Base-by-base conservation (phyloP, 208 protist genomes). In the Trypanosoma rangeli region DNA sequence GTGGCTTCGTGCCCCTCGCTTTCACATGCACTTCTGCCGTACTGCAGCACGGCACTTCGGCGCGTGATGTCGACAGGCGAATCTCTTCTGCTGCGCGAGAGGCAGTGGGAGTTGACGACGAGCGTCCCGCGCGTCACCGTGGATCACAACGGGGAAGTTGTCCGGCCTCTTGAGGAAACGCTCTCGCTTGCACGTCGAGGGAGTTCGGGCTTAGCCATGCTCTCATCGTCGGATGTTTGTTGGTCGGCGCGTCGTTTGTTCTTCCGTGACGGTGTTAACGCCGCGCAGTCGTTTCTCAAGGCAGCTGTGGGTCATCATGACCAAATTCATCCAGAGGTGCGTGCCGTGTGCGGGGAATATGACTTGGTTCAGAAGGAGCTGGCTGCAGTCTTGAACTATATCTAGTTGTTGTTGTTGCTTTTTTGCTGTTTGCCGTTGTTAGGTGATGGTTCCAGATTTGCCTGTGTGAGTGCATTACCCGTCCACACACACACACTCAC, bases 281-380 rank as follows among this genome's bases (percentile, higher is more conserved):
- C 71, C 22, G 37, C 49, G 24, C 18, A 20, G 7, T 28, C 52
- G 1, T 82, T 90, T 54, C 56, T 80, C 42, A 68, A 69, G 57
- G 68, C 33, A 13, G 5, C 44, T 22, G 44, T 29, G 20, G 66
- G 74, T 24, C 58, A 69, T 46, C 68, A 70, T 29, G 54, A 13
- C 46, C 44, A 39, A 60, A 1, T 9, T 31, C n/a, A 22, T 54
- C 33, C 31, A n/a, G 61, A 77, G 35, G 54, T 77, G 10, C 10
- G 24, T 29, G 24, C 60, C 29, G 49, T 85, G 22, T 70, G 68
- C 46, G 69, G 52, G 31, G 78, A 82, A 35, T 63, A 79, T 59
- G 39, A 69, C 5, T 24, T 55, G n/a, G 62, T 73, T 5, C 16
- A 77, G n/a, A 58, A 59, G 18, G 31, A 69, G 15, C 5, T 72